Evolutionary conservation across 1,284 basidiomycete species (phyloP), one percentile per base, ranked within the genome.

Genomic region (Cryptococcus sp.): DNA sequence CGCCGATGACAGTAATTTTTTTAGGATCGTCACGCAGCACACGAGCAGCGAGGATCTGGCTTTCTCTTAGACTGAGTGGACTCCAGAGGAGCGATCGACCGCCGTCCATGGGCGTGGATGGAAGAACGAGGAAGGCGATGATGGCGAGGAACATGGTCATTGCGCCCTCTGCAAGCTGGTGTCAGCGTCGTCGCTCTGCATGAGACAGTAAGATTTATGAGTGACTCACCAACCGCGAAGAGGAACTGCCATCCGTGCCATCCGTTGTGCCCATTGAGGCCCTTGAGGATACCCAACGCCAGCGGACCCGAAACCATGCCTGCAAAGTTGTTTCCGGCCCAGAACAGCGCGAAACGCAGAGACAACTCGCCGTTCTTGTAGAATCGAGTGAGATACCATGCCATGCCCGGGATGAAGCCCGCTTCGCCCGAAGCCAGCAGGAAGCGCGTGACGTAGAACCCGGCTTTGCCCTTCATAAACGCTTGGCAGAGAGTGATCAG

Each of bases 381-480:
- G 47, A 62, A 62, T 43, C 60, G 51, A 16, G 63, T 62, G 43
- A 65, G 52, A 23, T 65, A 65, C 63, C 61, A 65, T 20, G 60
- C 60, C 60, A 65, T 62, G 41, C 60, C 63, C 13, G 63, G 63
- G 50, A 65, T 65, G 49, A 65, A 65, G 8, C 64, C 60, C n/a
- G 61, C 61, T 51, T 64, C 62, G 19, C 62, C 62, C 15, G 56
- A 57, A 25, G 62, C 62, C 17, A 64, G 30, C 17, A 64, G 46
- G 46, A 64, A 64, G 13, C 62, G 46, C 6, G 62, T 64, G 25
- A 52, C 60, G 45, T 64, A 64, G 19, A 64, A 64, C 2, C 62
- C 62, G 3, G 30, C 42, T 27, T 49, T 53, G 42, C 47, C 55
- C 25, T 45, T 61, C 43, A 64, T 22, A 51, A 64, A 64, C 0